Percentiles rank a stretch among this genome's conserved stretches.
These are phyloP conservation scores for Didymella lethalis DNA, from an alignment of 2,329 filamentous ascomycete species.

Conservation along the genomic window DNA sequence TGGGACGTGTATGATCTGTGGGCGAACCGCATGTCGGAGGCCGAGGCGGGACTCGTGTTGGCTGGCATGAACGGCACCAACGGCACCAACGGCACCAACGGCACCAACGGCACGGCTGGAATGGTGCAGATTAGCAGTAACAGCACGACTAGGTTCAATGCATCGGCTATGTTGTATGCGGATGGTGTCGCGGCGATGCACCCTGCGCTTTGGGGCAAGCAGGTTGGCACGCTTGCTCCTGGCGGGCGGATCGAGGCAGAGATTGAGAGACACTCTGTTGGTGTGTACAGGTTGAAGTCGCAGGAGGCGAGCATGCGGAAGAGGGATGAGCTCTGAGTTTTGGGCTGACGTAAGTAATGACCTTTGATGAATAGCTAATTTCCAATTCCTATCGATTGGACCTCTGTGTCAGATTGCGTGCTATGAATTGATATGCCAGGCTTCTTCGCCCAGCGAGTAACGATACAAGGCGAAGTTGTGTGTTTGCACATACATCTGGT, in stretches of 20 bases:
- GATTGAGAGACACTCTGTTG: constrained; percentile 60
- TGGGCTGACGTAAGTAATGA: background rate
- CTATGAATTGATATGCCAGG: too few species aligned
- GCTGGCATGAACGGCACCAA: constrained; percentile 55
- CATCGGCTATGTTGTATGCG: constrained; percentile 58
- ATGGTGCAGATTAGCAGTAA: constrained; percentile 43
- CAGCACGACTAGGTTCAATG: constrained; percentile 57
- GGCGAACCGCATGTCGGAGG: constrained; percentile 62
- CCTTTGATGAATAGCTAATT: background rate
- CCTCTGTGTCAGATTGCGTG: background rate
- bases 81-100: constrained; percentile 33
- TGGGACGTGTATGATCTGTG: constrained; percentile 66
- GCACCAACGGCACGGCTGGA: constrained; percentile 30
- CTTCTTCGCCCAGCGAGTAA: too few species aligned
- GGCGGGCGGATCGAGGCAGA: constrained; percentile 55
- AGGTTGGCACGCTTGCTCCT: constrained; percentile 55
- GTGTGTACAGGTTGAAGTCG: constrained; percentile 58
- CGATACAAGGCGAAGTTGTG: too few species aligned
- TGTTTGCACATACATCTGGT: too few species aligned
- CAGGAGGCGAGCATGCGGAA: constrained; percentile 41
- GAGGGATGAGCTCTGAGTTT: constrained; percentile 54
- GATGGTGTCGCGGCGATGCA: constrained; percentile 55
- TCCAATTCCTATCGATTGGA: background rate
- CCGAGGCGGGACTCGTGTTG: constrained; percentile 56
- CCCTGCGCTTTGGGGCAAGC: constrained; percentile 57